Evolutionary conservation across 768 basidiomycete species (phyloP), one percentile per base, ranked within the genome.

Genomic region (Mycena filopes): DNA sequence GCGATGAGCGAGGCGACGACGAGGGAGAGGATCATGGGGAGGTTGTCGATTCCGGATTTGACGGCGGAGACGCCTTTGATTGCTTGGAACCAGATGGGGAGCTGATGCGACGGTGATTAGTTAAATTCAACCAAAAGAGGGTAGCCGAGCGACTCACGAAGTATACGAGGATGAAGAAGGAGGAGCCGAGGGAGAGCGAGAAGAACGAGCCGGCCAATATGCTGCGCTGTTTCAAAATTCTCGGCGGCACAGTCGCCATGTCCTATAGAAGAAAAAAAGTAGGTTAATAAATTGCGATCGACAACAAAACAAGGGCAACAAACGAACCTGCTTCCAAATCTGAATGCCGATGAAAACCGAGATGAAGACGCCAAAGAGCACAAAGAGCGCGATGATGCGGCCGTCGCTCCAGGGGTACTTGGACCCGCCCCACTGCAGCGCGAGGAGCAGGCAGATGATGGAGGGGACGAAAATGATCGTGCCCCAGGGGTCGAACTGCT

Each of bases 401-500:
- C 29, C 33, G 55, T 78, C 76, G 47, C 65, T 70, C 83, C 84
- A 85, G 1, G 80, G 72, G 67, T 81, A 79, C n/a, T 72, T 71
- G 67, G 80, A 78, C 0, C 83, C 83, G 25, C 83, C 83, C 79
- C 80, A 82, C 54, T 82, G 79, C 4, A 84, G 72, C 12, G 83
- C 78, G 10, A 84, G 73, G 45, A 71, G 68, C 2, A 69, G 53
- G 48, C 55, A 68, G 15, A 65, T 53, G 48, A 72, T 60, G 13
- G 63, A 64, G n/a, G 66, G 58, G 25, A 71, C 49, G 48, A 71
- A 61, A 33, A 70, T 48, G 29, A 59, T 20, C 4, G 68, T 66
- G 28, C 71, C 71, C 12, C 50, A 55, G 15, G 69, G 61, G 46
- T 72, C 71, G 54, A 72, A 65, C 8, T 60, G 69, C 20, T 42